phyloP scores from a whole-genome alignment of 148 eudicot species.

The Silene uniflora region DNA sequence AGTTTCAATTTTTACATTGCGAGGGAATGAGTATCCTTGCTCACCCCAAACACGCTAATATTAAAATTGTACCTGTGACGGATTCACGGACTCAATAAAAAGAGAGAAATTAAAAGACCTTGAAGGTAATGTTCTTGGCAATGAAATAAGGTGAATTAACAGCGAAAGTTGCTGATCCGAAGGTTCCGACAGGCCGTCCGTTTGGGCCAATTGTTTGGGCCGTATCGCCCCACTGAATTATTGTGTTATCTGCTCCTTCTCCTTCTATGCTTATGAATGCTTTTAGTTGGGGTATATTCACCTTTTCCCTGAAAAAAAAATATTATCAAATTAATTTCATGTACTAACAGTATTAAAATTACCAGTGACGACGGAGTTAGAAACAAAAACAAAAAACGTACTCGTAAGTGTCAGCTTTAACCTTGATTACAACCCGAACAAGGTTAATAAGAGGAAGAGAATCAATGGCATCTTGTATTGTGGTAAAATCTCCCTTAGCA shows the following conservation, averaged over 20 bases:
- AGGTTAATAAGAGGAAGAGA: conserved; percentile 73
- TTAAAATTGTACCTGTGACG: too few species aligned
- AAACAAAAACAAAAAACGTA: conserved; percentile 42
- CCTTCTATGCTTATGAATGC: conserved; percentile 85
- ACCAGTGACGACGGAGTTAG: too few species aligned
- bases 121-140: conserved; percentile 89
- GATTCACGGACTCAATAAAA: background rate
- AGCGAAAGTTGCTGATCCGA: conserved; percentile 77
- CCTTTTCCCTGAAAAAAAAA: conserved; percentile 67
- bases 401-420: conserved; percentile 87
- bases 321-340: too few species aligned
- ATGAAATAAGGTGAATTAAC: conserved; percentile 83
- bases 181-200: conserved; percentile 69
- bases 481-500: conserved; percentile 59
- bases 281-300: conserved; percentile 64
- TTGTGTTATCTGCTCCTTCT: conserved; percentile 88
- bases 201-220: conserved; percentile 74
- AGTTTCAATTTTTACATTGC: too few species aligned
- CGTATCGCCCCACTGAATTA: conserved; percentile 92
- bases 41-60: too few species aligned
- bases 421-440: conserved; percentile 67
- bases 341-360: background rate
- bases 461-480: conserved; percentile 84
- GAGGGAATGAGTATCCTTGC: too few species aligned
- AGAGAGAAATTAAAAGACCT: conserved; percentile 34